These are phyloP conservation scores for Candida endomychidarum DNA, from an alignment of 805 yeast genomes.

Conservation along the genomic window DNA sequence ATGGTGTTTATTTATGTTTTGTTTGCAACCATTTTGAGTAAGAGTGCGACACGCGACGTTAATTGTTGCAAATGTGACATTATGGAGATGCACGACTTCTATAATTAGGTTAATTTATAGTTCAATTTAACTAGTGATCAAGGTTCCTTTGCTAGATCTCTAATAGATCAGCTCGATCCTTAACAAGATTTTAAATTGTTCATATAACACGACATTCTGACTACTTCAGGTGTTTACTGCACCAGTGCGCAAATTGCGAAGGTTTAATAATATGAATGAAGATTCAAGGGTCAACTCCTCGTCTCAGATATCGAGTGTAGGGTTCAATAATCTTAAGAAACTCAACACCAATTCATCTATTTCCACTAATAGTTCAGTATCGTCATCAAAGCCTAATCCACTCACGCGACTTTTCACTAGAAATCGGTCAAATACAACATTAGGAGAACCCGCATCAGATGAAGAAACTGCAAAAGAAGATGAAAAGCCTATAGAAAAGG, in stretches of 20 bases:
- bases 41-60: not conserved
- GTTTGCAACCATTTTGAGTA: constrained; percentile 9
- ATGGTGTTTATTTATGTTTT: constrained; percentile 11
- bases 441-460: constrained; percentile 10
- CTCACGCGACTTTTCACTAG: constrained; percentile 31
- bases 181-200: not conserved
- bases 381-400: constrained; percentile 29
- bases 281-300: constrained; percentile 7
- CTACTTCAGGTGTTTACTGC: too few species aligned
- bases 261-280: not conserved
- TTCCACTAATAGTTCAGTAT: constrained; percentile 21
- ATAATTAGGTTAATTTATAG: too few species aligned
- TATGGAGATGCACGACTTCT: not conserved
- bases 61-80: constrained; percentile 1
- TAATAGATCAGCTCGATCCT: too few species aligned
- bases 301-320: constrained; percentile 27
- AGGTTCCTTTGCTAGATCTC: too few species aligned
- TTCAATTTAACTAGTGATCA: too few species aligned
- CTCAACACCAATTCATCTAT: constrained; percentile 27
- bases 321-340: constrained; percentile 34
- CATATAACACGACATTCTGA: too few species aligned
- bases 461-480: constrained; percentile 7
- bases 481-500: constrained; percentile 9
- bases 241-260: not conserved
- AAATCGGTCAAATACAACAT: constrained; percentile 23